Evolutionary conservation across 2,329 filamentous ascomycete genomes (phyloP).

Genomic region (Epichloe coenophiala): DNA sequence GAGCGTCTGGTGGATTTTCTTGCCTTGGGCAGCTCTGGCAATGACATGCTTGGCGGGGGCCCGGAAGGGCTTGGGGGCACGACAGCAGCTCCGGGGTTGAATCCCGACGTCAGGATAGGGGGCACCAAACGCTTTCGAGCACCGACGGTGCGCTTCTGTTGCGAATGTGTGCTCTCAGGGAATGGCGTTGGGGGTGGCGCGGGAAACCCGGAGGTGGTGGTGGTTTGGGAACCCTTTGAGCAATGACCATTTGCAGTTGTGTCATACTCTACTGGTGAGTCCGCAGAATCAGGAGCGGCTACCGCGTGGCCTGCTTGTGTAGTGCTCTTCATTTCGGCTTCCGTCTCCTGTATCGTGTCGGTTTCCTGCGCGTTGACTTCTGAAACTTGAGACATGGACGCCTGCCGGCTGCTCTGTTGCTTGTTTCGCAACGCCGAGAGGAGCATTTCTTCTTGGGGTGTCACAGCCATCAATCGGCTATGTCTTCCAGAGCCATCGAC

Average conservation of each 20-base stretch:
- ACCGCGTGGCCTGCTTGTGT: not conserved
- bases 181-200: conserved; percentile 14
- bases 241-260: conserved; percentile 8
- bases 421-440: conserved; percentile 43
- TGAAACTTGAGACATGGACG: conserved; percentile 28
- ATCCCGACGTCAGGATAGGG: not conserved
- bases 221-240: conserved; percentile 17
- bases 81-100: not conserved
- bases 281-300: not conserved
- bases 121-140: not conserved
- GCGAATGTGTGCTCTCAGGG: not conserved
- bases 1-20: not conserved
- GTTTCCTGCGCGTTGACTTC: conserved; percentile 14
- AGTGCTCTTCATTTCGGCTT: not conserved
- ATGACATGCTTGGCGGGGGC: conserved; percentile 1
- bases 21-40: conserved; percentile 4
- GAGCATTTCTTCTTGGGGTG: conserved; percentile 43
- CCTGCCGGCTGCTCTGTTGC: conserved; percentile 40
- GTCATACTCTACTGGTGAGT: not conserved
- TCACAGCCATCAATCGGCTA: conserved; percentile 42
- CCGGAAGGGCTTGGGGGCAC: not conserved
- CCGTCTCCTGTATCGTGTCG: not conserved
- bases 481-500: conserved; percentile 18
- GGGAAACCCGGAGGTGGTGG: conserved; percentile 21
- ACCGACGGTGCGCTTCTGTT: not conserved